These are phyloP conservation scores for Barbarea vulgaris DNA, from an alignment of 345 rosid species.

Conservation along the genomic window DNA sequence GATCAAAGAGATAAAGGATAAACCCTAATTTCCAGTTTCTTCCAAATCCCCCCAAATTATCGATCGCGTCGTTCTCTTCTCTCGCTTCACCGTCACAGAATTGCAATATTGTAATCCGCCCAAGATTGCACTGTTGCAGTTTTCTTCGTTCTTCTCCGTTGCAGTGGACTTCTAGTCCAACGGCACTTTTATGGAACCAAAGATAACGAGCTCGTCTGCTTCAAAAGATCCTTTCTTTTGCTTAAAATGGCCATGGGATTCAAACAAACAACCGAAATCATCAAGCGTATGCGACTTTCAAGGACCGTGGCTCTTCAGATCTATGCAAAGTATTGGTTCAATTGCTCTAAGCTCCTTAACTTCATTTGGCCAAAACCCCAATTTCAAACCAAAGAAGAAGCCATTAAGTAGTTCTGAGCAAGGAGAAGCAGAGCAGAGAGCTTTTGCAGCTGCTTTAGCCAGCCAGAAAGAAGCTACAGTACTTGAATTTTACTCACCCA, in stretches of 20 bases:
- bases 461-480: constrained; percentile 77
- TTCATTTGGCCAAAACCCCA: constrained; percentile 27
- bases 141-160: background rate
- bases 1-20: background rate
- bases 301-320: constrained; percentile 76
- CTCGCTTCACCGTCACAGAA: background rate
- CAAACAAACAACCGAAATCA: constrained; percentile 40
- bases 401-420: constrained; percentile 59
- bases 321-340: constrained; percentile 65
- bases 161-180: background rate
- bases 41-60: constrained; percentile 5
- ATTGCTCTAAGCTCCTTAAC: constrained; percentile 56
- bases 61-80: background rate
- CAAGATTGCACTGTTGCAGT: background rate
- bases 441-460: constrained; percentile 78
- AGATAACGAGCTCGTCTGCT: constrained; percentile 37
- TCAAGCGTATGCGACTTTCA: constrained; percentile 54
- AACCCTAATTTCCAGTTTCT: background rate
- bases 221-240: constrained; percentile 58
- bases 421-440: constrained; percentile 90
- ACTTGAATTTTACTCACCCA: constrained; percentile 89
- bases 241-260: constrained; percentile 84
- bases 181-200: constrained; percentile 21
- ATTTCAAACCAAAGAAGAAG: constrained; percentile 34
- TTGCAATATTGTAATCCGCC: background rate